phyloP scores from a whole-genome alignment of 2,329 filamentous ascomycete genomes.

The Apiospora aurea region DNA sequence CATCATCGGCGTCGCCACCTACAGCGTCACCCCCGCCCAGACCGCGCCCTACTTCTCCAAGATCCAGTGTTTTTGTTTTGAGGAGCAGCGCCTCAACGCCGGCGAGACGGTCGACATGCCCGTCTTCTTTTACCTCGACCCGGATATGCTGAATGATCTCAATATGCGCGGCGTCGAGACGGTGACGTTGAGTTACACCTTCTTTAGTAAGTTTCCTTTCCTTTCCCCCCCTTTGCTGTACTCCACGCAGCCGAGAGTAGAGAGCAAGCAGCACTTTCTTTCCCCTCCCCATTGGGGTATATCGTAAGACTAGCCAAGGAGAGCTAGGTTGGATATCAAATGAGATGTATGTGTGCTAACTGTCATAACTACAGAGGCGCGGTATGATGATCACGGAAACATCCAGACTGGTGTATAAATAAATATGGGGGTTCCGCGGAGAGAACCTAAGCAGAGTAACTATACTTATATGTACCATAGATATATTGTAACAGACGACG shows the following conservation, averaged over 20 bases:
- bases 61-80: slow-evolving; percentile 99
- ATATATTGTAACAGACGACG: neutral
- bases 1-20: slow-evolving; percentile 97
- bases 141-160: slow-evolving; percentile 89
- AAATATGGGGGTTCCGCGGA: neutral
- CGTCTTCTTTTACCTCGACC: slow-evolving; percentile 98
- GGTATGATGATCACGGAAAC: slow-evolving; percentile 82
- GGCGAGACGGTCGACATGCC: slow-evolving; percentile 99
- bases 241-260: no score
- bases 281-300: no score
- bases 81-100: slow-evolving; percentile 92
- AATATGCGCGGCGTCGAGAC: slow-evolving; percentile 95
- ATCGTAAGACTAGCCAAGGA: no score
- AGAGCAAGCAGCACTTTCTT: no score
- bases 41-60: slow-evolving; percentile 98
- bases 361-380: slow-evolving; percentile 66
- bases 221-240: neutral
- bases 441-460: neutral
- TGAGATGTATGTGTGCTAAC: neutral
- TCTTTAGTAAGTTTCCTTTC: slow-evolving; percentile 82
- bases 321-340: no score
- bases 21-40: slow-evolving; percentile 94
- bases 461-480: slow-evolving; percentile 5
- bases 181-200: slow-evolving; percentile 95
- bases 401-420: slow-evolving; percentile 48